These are phyloP conservation scores for Raddia distichophylla DNA, from an alignment of 176 grass and related monocot genomes.

Conservation along the genomic window DNA sequence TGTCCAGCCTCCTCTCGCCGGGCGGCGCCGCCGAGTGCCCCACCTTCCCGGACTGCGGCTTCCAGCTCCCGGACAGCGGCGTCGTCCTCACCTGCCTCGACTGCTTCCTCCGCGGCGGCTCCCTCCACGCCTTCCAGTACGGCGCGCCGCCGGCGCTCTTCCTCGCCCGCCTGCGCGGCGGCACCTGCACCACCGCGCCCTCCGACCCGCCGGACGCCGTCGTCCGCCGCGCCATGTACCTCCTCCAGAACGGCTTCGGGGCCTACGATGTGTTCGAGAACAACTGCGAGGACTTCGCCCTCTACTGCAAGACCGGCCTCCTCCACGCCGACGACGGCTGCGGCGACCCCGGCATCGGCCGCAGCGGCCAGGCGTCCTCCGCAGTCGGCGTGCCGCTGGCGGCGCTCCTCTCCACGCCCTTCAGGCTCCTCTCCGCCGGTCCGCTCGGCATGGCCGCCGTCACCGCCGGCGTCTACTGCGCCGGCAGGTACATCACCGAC, in stretches of 20 bases:
- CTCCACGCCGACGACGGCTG: conserved; percentile 9
- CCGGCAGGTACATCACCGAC: conserved; percentile 70
- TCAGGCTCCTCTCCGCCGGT: conserved; percentile 56
- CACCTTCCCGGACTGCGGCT: conserved; percentile 64
- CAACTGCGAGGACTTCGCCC: conserved; percentile 89
- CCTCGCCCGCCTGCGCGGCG: conserved; percentile 69
- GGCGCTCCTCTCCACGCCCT: conserved; percentile 61
- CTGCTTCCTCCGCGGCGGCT: conserved; percentile 75
- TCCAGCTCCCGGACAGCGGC: conserved; percentile 57
- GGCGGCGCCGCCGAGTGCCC: conserved; percentile 39
- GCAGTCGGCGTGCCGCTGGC: conserved; percentile 54
- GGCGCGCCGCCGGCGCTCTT: conserved; percentile 46
- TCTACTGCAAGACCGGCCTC: conserved; percentile 88
- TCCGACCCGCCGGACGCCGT: conserved; percentile 45
- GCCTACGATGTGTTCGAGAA: conserved; percentile 81
- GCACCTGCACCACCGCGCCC: conserved; percentile 70
- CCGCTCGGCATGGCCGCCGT: conserved; percentile 67
- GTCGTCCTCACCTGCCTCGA: conserved; percentile 84
- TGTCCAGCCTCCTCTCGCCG: conserved; percentile 38
- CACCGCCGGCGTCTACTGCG: conserved; percentile 64
- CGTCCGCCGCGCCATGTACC: conserved; percentile 60
- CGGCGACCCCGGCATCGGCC: conserved; percentile 27
- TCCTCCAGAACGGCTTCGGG: conserved; percentile 75
- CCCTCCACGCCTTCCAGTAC: conserved; percentile 69
- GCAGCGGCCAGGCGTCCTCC: conserved; percentile 70